phyloP scores from a whole-genome alignment of 108 stramenopile genomes.

The Cyclostephanos tholiformis region DNA sequence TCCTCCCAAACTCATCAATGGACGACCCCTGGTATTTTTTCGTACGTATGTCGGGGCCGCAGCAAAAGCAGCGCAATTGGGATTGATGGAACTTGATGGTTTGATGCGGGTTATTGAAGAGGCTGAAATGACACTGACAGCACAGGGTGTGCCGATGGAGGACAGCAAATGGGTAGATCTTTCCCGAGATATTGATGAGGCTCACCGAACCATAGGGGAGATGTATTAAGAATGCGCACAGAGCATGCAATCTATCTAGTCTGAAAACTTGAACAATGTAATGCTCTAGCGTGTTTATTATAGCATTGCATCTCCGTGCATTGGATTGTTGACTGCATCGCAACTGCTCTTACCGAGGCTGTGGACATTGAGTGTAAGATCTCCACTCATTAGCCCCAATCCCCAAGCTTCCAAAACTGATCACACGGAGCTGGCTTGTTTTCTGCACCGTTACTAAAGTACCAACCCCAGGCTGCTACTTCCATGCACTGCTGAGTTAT shows the following conservation, averaged over 20 bases:
- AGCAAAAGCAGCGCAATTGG: slow-evolving; percentile 73
- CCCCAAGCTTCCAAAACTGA: too few relatives aligned
- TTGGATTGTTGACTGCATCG: not conserved
- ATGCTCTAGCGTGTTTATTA: not conserved
- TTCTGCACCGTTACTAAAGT: too few relatives aligned
- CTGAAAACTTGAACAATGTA: not conserved
- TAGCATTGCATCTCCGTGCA: not conserved
- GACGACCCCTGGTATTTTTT: slow-evolving; percentile 89
- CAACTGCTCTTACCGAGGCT: too few relatives aligned
- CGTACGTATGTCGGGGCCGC: slow-evolving; percentile 95
- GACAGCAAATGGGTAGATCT: slow-evolving; percentile 81
- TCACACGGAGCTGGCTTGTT: too few relatives aligned
- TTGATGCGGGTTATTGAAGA: slow-evolving; percentile 76
- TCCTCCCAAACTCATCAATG: slow-evolving; percentile 80
- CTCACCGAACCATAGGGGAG: slow-evolving; percentile 44
- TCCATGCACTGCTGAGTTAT: too few relatives aligned
- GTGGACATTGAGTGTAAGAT: too few relatives aligned
- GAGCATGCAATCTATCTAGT: not conserved
- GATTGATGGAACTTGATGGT: slow-evolving; percentile 80
- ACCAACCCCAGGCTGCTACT: too few relatives aligned
- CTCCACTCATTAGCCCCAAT: too few relatives aligned
- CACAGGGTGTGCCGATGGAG: slow-evolving; percentile 46
- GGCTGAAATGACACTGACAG: slow-evolving; percentile 52
- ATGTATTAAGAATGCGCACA: slow-evolving; percentile 9
- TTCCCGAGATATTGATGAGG: slow-evolving; percentile 56